A percentile compares a stretch with the other conserved stretches of the same genome.
phyloP scores from a whole-genome alignment of 768 basidiomycete genomes.

The Boletus subparvulus region DNA sequence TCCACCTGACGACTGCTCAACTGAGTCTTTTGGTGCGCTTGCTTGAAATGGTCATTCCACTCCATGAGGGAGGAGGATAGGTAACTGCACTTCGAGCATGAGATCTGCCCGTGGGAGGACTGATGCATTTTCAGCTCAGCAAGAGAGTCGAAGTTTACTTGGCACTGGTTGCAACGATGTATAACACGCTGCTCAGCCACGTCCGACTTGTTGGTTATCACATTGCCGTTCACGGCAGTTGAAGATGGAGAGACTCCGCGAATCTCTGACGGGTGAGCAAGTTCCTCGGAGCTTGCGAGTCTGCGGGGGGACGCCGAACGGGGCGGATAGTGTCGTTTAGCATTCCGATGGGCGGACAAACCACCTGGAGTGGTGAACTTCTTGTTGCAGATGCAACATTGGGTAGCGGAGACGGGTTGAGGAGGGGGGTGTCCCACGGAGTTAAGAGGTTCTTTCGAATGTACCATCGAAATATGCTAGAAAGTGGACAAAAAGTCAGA shows the following conservation, averaged over 20 bases:
- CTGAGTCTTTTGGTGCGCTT: constrained; percentile 13
- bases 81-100: constrained; percentile 28
- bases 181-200: not conserved
- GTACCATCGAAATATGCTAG: constrained; percentile 25
- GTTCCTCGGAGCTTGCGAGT: not conserved
- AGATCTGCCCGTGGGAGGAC: constrained; percentile 17
- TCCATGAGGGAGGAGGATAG: constrained; percentile 23
- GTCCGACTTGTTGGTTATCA: not conserved
- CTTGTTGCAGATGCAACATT: constrained; percentile 28
- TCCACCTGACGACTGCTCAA: constrained; percentile 6
- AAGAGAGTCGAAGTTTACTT: constrained; percentile 14
- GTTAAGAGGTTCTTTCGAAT: constrained; percentile 8
- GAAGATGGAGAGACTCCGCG: constrained; percentile 3
- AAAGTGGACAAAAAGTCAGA: constrained; percentile 5
- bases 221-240: not conserved
- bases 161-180: constrained; percentile 23
- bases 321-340: constrained; percentile 21
- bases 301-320: constrained; percentile 5
- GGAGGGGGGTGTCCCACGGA: not conserved
- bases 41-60: constrained; percentile 30
- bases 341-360: constrained; percentile 22
- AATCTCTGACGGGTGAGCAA: constrained; percentile 1
- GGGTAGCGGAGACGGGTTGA: constrained; percentile 9
- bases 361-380: constrained; percentile 19
- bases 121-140: constrained; percentile 22